A percentile compares a stretch with the other conserved stretches of the same genome.
phyloP scores from a whole-genome alignment of 805 yeast genomes.

The Metschnikowia gelsemii region DNA sequence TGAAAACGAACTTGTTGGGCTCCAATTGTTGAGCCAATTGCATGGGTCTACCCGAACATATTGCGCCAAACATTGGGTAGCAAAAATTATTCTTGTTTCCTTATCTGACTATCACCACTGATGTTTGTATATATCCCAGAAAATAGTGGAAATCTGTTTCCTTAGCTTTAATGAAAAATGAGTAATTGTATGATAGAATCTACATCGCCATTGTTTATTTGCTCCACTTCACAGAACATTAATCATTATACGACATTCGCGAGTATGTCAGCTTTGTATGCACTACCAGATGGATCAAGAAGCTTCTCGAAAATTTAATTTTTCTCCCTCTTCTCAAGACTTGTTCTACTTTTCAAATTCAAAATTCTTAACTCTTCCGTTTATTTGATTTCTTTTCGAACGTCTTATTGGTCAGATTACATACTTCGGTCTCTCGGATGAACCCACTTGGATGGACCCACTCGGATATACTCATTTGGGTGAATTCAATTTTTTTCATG shows the following conservation, averaged over 20 bases:
- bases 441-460: neutral
- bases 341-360: slow-evolving; percentile 1
- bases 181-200: neutral
- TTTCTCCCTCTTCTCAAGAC: slow-evolving; percentile 2
- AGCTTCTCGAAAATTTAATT: slow-evolving; percentile 11
- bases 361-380: slow-evolving; percentile 17
- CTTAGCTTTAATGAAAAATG: too few relatives aligned
- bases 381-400: neutral
- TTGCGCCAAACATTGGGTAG: slow-evolving; percentile 67
- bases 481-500: neutral
- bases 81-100: neutral
- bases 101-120: neutral
- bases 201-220: neutral
- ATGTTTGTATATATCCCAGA: too few relatives aligned
- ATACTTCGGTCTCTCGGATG: neutral
- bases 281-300: slow-evolving; percentile 12
- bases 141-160: too few relatives aligned
- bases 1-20: slow-evolving; percentile 61
- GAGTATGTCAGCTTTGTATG: slow-evolving; percentile 7
- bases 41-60: slow-evolving; percentile 70
- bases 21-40: slow-evolving; percentile 65
- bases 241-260: neutral
- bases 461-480: neutral
- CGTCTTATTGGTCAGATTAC: neutral
- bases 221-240: too few relatives aligned